Evolutionary conservation across 108 stramenopile species (phyloP).

Genomic region (Seminavis robusta): DNA sequence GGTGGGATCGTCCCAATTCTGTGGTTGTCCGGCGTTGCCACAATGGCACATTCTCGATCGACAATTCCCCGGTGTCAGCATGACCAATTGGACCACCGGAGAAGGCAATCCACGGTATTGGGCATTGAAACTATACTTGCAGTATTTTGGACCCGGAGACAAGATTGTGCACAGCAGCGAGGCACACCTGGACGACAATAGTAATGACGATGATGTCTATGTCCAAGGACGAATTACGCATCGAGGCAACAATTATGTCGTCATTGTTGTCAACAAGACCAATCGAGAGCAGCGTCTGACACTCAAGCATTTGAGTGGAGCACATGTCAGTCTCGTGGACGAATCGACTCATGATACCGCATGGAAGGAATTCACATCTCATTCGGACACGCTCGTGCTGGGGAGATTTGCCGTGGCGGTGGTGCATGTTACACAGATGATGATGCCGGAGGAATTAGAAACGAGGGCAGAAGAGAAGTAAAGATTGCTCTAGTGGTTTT

Average conservation of each 20-base stretch:
- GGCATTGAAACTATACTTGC: background rate
- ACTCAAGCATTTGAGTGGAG: background rate
- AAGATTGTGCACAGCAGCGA: background rate
- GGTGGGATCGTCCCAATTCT: conserved; percentile 4
- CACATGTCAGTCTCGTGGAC: conserved; percentile 1
- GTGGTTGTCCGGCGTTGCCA: conserved; percentile 3
- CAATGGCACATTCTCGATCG: conserved; percentile 7
- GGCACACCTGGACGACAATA: too few relatives aligned
- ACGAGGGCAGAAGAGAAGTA: too few relatives aligned
- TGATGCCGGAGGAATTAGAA: too few relatives aligned
- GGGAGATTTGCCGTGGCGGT: conserved; percentile 5
- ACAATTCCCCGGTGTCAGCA: conserved; percentile 6
- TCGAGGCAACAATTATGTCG: background rate
- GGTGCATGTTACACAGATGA: background rate
- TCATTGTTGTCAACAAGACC: conserved; percentile 4
- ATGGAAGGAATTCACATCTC: background rate
- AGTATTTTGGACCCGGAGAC: background rate
- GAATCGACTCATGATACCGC: background rate
- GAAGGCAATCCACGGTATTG: conserved; percentile 7
- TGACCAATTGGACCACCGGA: conserved; percentile 12
- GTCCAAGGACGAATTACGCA: background rate
- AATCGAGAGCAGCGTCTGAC: background rate
- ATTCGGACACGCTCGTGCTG: background rate
- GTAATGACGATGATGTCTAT: background rate
- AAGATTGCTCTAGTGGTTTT: too few relatives aligned